phyloP scores from a whole-genome alignment of 768 basidiomycete genomes.

The Daedaleopsis sinensis region DNA sequence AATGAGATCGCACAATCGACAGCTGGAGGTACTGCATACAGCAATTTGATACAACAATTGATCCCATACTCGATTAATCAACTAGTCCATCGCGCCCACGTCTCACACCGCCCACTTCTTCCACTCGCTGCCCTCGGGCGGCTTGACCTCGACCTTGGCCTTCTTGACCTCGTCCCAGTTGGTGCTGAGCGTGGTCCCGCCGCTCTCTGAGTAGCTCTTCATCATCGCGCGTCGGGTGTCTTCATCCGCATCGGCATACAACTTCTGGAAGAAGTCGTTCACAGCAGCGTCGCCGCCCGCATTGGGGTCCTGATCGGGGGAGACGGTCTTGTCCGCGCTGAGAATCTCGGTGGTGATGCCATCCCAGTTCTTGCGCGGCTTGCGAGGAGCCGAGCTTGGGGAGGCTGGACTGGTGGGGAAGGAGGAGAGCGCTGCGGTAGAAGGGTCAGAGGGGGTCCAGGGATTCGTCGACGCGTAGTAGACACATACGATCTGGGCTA shows the following conservation, averaged over 20 bases:
- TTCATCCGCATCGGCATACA: constrained; percentile 89
- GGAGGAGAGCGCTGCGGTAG: constrained; percentile 26
- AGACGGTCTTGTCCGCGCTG: constrained; percentile 66
- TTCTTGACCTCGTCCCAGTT: constrained; percentile 92
- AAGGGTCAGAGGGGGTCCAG: constrained; percentile 7
- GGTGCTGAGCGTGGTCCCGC: constrained; percentile 93
- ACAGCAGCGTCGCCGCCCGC: constrained; percentile 86
- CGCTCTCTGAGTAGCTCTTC: constrained; percentile 95
- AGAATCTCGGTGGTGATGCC: constrained; percentile 72
- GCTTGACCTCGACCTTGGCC: constrained; percentile 71
- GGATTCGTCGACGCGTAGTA: constrained; percentile 33
- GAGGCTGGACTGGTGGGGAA: constrained; percentile 40
- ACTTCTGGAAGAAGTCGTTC: constrained; percentile 89
- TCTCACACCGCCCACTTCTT: constrained; percentile 62
- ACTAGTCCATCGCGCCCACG: background rate
- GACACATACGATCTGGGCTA: constrained; percentile 67
- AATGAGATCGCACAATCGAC: background rate
- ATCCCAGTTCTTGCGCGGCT: constrained; percentile 87
- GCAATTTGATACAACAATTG: background rate
- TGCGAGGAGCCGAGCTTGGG: constrained; percentile 35
- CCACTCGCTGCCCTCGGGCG: constrained; percentile 84
- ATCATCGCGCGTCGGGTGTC: constrained; percentile 95
- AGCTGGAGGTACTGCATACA: background rate
- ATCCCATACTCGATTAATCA: background rate
- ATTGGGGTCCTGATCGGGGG: constrained; percentile 81